Percentiles rank a stretch among this genome's conserved stretches.
These are phyloP conservation scores for Hyaloscypha bicolor DNA, from an alignment of 495 filamentous ascomycete genomes.

Conservation along the genomic window DNA sequence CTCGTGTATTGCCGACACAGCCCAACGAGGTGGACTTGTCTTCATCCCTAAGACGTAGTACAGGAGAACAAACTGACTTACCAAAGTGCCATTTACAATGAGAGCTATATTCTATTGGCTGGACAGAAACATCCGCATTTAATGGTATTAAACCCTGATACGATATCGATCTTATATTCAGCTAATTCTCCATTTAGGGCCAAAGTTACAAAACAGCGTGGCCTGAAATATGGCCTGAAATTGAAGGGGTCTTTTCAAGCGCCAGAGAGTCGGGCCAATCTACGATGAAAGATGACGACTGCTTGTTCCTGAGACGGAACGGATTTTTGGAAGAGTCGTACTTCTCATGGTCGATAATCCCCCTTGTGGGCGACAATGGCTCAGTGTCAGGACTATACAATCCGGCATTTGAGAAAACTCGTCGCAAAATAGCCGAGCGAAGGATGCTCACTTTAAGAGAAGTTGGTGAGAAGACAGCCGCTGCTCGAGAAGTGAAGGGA, in stretches of 20 bases:
- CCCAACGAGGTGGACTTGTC: not conserved
- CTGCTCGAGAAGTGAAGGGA: slow-evolving; percentile 63
- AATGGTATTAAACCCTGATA: slow-evolving; percentile 45
- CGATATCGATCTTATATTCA: not conserved
- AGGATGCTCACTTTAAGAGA: slow-evolving; percentile 69
- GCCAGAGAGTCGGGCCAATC: slow-evolving; percentile 63
- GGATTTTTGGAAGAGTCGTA: slow-evolving; percentile 68
- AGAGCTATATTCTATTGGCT: slow-evolving; percentile 68
- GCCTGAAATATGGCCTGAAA: slow-evolving; percentile 66
- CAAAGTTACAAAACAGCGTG: slow-evolving; percentile 62
- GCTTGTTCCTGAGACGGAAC: slow-evolving; percentile 62
- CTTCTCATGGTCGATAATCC: slow-evolving; percentile 70
- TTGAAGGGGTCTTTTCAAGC: slow-evolving; percentile 59
- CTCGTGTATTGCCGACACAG: not conserved
- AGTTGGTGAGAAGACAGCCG: slow-evolving; percentile 67
- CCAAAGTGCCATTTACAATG: slow-evolving; percentile 64
- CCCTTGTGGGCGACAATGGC: slow-evolving; percentile 63
- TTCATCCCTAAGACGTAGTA: too few species aligned
- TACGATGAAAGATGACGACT: slow-evolving; percentile 76
- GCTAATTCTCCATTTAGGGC: slow-evolving; percentile 35
- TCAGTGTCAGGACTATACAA: slow-evolving; percentile 67
- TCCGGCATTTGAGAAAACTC: slow-evolving; percentile 69
- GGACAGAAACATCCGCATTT: slow-evolving; percentile 69
- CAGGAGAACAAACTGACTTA: not conserved
- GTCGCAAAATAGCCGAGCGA: slow-evolving; percentile 64